These are phyloP conservation scores for Wickerhamiella siamensis DNA, from an alignment of 805 yeast species.

Conservation along the genomic window DNA sequence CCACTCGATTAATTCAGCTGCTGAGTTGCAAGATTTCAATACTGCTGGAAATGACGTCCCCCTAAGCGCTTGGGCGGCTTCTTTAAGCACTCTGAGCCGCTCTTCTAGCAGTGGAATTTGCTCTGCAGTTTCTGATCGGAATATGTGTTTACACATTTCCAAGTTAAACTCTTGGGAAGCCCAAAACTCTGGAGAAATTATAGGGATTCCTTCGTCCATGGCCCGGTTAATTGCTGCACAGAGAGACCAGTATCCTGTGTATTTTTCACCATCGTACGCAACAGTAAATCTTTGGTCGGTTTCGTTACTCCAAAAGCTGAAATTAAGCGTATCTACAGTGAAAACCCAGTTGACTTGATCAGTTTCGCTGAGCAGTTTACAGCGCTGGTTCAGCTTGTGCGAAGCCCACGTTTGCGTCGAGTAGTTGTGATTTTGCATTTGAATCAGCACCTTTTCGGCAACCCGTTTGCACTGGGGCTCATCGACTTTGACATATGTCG, in stretches of 20 bases:
- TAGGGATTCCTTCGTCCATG: constrained; percentile 26
- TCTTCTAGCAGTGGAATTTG: constrained; percentile 25
- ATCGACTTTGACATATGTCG: constrained; percentile 23
- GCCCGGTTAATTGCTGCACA: constrained; percentile 32
- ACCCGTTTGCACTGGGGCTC: constrained; percentile 20
- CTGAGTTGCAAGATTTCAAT: constrained; percentile 22
- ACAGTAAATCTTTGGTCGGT: constrained; percentile 25
- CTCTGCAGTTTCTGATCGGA: constrained; percentile 24
- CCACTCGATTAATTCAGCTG: constrained; percentile 22
- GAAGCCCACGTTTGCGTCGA: constrained; percentile 27
- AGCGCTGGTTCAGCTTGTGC: constrained; percentile 25
- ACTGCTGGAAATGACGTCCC: constrained; percentile 16
- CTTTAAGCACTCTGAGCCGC: constrained; percentile 24
- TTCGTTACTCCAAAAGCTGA: constrained; percentile 32
- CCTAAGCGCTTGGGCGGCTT: constrained; percentile 25
- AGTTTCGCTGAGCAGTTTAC: constrained; percentile 2
- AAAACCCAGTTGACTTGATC: constrained; percentile 28
- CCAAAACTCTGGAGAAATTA: constrained; percentile 29
- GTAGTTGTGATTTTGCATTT: constrained; percentile 22
- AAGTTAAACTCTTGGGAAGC: constrained; percentile 15
- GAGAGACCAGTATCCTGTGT: constrained; percentile 34
- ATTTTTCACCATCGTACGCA: constrained; percentile 21
- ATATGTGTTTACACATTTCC: constrained; percentile 19
- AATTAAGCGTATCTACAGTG: constrained; percentile 29
- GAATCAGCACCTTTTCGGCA: constrained; percentile 19